These are phyloP conservation scores for Septoria linicola DNA, from an alignment of 2,329 filamentous ascomycete genomes.

Conservation along the genomic window DNA sequence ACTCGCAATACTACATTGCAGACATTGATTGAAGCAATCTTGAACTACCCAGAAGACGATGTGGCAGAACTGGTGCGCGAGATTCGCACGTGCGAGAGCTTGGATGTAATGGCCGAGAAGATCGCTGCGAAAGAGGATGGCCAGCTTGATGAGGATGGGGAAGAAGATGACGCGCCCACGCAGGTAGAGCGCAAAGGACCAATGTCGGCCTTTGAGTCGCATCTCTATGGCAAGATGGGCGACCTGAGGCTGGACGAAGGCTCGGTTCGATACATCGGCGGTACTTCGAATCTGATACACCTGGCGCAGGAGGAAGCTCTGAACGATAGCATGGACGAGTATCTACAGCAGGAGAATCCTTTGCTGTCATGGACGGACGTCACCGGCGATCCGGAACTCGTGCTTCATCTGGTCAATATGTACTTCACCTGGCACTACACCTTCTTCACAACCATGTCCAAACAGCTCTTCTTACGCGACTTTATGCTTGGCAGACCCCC, in stretches of 20 bases:
- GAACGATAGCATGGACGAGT: constrained; percentile 42
- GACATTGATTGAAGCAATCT: constrained; percentile 86
- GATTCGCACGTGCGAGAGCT: constrained; percentile 80
- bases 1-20: constrained; percentile 84
- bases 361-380: constrained; percentile 85
- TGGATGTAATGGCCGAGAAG: constrained; percentile 63
- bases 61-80: constrained; percentile 76
- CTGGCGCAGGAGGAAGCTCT: constrained; percentile 54
- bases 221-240: constrained; percentile 89
- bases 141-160: constrained; percentile 45
- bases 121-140: constrained; percentile 56
- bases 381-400: constrained; percentile 72
- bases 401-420: constrained; percentile 89
- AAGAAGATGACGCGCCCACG: constrained; percentile 41
- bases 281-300: constrained; percentile 90
- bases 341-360: constrained; percentile 61
- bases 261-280: constrained; percentile 85
- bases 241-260: constrained; percentile 85
- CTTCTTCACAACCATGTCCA: constrained; percentile 90
- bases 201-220: constrained; percentile 62
- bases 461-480: constrained; percentile 80
- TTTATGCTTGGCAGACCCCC: constrained; percentile 69
- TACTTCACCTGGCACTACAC: constrained; percentile 98
- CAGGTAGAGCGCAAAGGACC: constrained; percentile 40
- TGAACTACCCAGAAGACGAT: constrained; percentile 87